A percentile compares a stretch with the other conserved stretches of the same genome.
phyloP scores from a whole-genome alignment of 202 grass and related monocot species.

The Musa balbisiana region DNA sequence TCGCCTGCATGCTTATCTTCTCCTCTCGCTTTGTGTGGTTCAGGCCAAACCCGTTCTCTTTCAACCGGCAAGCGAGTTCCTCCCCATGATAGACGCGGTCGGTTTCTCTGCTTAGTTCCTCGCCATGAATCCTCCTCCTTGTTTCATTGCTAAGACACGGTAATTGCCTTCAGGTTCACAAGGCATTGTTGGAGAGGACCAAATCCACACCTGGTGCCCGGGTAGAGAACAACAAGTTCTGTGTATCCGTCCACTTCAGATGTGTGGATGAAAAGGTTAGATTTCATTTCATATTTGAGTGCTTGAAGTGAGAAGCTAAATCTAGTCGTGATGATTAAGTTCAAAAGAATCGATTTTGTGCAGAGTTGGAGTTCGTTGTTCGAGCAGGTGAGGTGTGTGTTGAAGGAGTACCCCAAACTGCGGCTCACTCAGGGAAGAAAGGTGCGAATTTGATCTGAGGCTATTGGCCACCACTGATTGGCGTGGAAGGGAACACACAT shows the following conservation, averaged over 20 bases:
- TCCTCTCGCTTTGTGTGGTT: slow-evolving; percentile 31
- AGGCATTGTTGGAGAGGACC: slow-evolving; percentile 48
- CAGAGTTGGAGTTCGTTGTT: slow-evolving; percentile 74
- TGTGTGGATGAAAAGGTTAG: slow-evolving; percentile 64
- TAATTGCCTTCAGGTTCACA: slow-evolving; percentile 36
- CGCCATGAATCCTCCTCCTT: not conserved
- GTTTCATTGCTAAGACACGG: not conserved
- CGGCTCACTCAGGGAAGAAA: slow-evolving; percentile 60
- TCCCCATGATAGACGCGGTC: slow-evolving; percentile 79
- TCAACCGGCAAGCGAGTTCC: slow-evolving; percentile 75
- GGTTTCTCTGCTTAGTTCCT: not conserved
- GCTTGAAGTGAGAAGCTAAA: slow-evolving; percentile 1
- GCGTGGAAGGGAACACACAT: not conserved
- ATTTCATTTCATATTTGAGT: not conserved
- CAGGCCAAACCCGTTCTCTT: slow-evolving; percentile 76
- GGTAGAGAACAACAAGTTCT: slow-evolving; percentile 89
- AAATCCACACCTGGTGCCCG: slow-evolving; percentile 50
- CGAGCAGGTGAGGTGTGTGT: slow-evolving; percentile 52
- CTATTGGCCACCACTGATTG: not conserved
- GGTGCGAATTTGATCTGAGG: slow-evolving; percentile 27
- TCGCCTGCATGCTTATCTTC: slow-evolving; percentile 42
- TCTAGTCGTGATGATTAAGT: not conserved
- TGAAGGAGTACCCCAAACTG: slow-evolving; percentile 60
- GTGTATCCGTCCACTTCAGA: slow-evolving; percentile 79
- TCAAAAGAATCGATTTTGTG: not conserved